Evolutionary conservation across 805 yeast genomes (phyloP), one percentile per base, ranked within the genome.

Genomic region (Yamadazyma philogaea): DNA sequence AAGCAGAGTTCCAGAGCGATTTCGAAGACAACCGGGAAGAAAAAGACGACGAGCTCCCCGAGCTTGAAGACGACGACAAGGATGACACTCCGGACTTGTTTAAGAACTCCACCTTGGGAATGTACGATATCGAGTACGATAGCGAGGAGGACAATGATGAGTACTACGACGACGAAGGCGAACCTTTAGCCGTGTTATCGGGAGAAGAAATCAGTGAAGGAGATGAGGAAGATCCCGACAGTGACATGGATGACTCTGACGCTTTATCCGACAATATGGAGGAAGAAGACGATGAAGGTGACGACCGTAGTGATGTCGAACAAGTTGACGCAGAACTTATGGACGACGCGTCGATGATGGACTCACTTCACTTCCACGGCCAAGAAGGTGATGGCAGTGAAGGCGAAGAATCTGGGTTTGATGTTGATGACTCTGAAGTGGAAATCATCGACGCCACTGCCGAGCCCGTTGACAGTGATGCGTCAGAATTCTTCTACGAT

Each of bases 71-170:
- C 18, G 87, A 82, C 28, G 66, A 70, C 21, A 57, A 74, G 22
- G 95, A 84, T 40, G 91, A 87, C 40, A 78, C 89, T 0, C 89
- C 95, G 0, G 90, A 90, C 58, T 68, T 90, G 55, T 81, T 91
- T 61, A 71, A 84, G 30, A 90, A 93, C 57, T 90, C 97, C 0
- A 87, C 97, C 0, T 70, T 91, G 31, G 97, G 96, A 1, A 90
- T 91, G 95, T 91, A 84, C 58, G 97, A 91, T 53, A 82, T 86
- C 30, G 93, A 83, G 39, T 74, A 77, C 27, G 84, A 79, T 48
- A 77, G 78, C 34, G 84, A 81, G 26, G 82, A 76, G 7, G 43
- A 47, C 30, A 78, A 70, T n/a, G 77, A 69, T 18, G 74, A 70
- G 19, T 78, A 72, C 19, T 62, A 55, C 35, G 61, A 59, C 31